Conservation (phyloP, 345 rosid species). For the Balakata baccata region DNA sequence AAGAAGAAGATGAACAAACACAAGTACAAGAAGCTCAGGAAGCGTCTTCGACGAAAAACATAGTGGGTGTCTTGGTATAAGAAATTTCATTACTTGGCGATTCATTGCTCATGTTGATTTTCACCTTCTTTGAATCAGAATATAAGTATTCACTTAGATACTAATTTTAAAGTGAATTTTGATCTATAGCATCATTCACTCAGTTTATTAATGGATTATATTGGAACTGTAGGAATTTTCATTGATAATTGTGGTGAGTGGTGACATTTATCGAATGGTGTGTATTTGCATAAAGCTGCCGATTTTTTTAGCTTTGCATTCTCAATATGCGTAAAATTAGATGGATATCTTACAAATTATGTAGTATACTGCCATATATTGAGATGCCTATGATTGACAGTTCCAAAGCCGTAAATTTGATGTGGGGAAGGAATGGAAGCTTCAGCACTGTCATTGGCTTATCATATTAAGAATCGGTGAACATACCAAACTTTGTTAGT, state of each 20-base stretch:
- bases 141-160: neutral
- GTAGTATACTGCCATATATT: neutral
- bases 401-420: neutral
- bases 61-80: constrained; percentile 11
- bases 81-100: constrained; percentile 1
- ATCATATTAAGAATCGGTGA: neutral
- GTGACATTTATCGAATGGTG: neutral
- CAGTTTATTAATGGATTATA: neutral
- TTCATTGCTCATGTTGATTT: neutral
- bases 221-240: neutral
- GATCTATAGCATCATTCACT: neutral
- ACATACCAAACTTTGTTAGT: neutral
- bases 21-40: constrained; percentile 78
- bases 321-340: neutral
- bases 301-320: neutral
- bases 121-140: neutral
- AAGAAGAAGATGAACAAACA: constrained; percentile 99
- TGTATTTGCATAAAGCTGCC: neutral
- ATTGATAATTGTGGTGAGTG: neutral
- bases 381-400: neutral
- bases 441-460: neutral
- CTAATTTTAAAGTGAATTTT: neutral
- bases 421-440: neutral
- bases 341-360: neutral
- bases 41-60: constrained; percentile 54